These are phyloP conservation scores for Oropetium thomaeum DNA, from an alignment of 176 grass and related monocot genomes.

Conservation along the genomic window DNA sequence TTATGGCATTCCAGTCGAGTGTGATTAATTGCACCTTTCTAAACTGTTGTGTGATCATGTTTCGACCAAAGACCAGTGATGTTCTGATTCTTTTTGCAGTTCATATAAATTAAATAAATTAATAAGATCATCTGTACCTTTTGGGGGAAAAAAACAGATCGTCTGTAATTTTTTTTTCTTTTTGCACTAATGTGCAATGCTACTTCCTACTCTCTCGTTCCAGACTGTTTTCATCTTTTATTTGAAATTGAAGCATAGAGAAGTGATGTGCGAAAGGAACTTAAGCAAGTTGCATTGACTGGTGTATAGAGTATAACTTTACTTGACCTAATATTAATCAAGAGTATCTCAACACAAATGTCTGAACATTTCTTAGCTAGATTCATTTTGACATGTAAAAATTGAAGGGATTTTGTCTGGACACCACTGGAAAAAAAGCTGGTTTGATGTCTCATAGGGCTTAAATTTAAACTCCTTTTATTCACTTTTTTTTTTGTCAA, in stretches of 20 bases:
- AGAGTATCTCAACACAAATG: conserved; percentile 1
- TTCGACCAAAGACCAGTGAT: not conserved
- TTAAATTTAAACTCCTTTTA: not conserved
- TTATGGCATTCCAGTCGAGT: conserved; percentile 16
- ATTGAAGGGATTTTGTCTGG: no score
- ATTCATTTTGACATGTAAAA: not conserved
- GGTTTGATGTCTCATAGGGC: no score
- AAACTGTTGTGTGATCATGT: not conserved
- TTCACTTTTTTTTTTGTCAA: not conserved
- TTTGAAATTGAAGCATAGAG: not conserved
- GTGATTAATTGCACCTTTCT: conserved; percentile 13
- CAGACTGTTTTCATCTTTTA: not conserved
- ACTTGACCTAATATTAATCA: not conserved
- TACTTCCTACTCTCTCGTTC: not conserved
- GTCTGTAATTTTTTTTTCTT: not conserved
- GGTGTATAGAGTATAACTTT: not conserved
- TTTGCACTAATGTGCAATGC: not conserved
- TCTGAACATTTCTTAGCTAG: not conserved
- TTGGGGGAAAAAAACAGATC: no score
- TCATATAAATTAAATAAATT: not conserved
- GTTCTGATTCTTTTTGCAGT: no score
- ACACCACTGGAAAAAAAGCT: no score
- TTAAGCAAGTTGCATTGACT: not conserved
- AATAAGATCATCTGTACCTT: not conserved
- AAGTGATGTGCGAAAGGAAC: not conserved